Evolutionary conservation across 2,329 filamentous ascomycete species (phyloP).

Genomic region (Diatrype stigma): DNA sequence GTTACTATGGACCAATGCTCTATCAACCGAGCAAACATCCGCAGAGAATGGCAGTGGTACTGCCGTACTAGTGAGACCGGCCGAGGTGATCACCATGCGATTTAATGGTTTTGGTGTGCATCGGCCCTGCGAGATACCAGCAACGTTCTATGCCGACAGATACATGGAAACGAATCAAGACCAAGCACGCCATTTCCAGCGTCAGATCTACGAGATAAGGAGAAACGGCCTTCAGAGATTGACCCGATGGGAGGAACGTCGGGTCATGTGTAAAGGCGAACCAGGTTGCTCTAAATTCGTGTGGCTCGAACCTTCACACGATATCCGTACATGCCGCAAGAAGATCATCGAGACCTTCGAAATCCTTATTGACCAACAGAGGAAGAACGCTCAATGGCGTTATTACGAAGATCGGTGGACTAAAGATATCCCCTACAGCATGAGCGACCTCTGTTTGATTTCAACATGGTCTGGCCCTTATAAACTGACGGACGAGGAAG

Average conservation of each 20-base stretch:
- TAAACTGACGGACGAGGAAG: constrained; percentile 29
- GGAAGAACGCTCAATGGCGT: constrained; percentile 24
- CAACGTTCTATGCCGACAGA: constrained; percentile 50
- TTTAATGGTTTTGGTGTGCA: constrained; percentile 38
- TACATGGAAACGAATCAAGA: constrained; percentile 43
- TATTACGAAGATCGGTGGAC: constrained; percentile 16
- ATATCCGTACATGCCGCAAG: constrained; percentile 19
- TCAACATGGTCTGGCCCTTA: constrained; percentile 37
- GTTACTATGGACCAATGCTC: constrained; percentile 42
- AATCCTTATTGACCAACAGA: constrained; percentile 18
- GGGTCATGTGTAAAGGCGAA: constrained; percentile 18
- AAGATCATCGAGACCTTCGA: constrained; percentile 19
- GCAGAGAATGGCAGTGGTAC: constrained; percentile 34
- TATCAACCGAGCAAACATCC: constrained; percentile 31
- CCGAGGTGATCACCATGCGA: constrained; percentile 47
- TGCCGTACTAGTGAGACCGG: constrained; percentile 41
- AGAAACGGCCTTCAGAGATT: constrained; percentile 18
- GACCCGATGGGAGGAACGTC: constrained; percentile 11
- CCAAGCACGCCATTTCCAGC: constrained; percentile 43
- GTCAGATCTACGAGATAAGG: constrained; percentile 22
- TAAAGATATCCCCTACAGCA: constrained; percentile 15
- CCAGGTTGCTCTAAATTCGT: constrained; percentile 15
- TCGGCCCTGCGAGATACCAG: constrained; percentile 46
- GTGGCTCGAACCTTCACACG: constrained; percentile 18
- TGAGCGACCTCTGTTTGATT: constrained; percentile 28